Base-by-base conservation (phyloP, 805 yeast species). In the Wickerhamomyces mucosus region DNA sequence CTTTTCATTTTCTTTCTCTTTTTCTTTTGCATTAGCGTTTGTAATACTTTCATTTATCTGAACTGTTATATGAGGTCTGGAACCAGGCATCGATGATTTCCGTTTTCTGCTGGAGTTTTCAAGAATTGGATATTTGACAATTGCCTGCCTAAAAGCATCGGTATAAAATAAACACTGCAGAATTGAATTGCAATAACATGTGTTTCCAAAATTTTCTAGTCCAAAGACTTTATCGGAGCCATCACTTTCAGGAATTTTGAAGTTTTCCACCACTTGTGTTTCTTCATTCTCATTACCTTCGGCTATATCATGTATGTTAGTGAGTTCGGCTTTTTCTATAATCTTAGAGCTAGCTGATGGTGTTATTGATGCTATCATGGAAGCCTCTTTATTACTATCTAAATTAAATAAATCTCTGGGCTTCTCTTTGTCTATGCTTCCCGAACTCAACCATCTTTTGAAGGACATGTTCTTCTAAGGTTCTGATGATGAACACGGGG, bases 161-260 rank as follows among this genome's bases (percentile, higher is more conserved):
- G 89, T 69, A 57, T 81, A 78, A 61, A 72, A 89, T 8, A 89
- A 66, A 42, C 94, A 84, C 53, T 92, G 98, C 16, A 92, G 59
- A 19, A 92, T 82, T 8, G 96, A 84, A 46, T 92, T 92, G 56
- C 95, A 83, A 59, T 89, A 89, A 59, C 97, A 92, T 0, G 96
- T 86, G 52, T 86, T 79, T 3, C 94, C 95, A 46, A 80, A 81
- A 50, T 82, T 82, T 50, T 82, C 92, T 69, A 79, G 72, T 1
- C 94, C 94, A 52, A 72, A 81, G 15, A 81, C 67, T 51, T 79
- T 81, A 38, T 69, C 62, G 6, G 76, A 60, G 2, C 86, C 88
- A 50, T 75, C 77, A 5, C 85, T 88, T 48, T 55, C 75, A 8
- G 78, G 78, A 38, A 61, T n/a, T n/a, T n/a, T n/a, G n/a, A n/a